Evolutionary conservation across 2,329 filamentous ascomycete genomes (phyloP).

Genomic region (Phoma sp.): DNA sequence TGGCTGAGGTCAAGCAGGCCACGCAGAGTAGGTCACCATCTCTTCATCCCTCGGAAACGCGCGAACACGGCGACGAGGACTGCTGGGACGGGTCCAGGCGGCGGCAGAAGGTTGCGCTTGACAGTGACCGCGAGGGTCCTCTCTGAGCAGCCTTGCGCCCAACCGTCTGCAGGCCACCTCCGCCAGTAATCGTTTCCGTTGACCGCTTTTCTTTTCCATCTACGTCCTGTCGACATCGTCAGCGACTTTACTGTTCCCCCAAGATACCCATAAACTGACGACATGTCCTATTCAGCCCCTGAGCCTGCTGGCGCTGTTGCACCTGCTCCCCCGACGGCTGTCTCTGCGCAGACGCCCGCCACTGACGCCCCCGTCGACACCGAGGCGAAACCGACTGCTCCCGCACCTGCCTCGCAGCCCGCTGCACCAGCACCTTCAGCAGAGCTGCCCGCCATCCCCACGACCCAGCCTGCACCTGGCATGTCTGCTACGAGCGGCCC

Average conservation of each 20-base stretch:
- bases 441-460: conserved; percentile 23
- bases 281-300: conserved; percentile 33
- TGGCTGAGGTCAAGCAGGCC: conserved; percentile 43
- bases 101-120: conserved; percentile 24
- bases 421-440: conserved; percentile 16
- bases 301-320: conserved; percentile 42
- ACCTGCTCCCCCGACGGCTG: conserved; percentile 38
- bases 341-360: conserved; percentile 30
- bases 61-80: conserved; percentile 14
- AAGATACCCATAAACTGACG: conserved; percentile 34
- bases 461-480: conserved; percentile 39
- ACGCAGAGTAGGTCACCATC: conserved; percentile 43
- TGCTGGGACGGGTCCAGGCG: conserved; percentile 30
- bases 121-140: conserved; percentile 19
- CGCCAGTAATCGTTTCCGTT: not conserved
- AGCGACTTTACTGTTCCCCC: conserved; percentile 13
- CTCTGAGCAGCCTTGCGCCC: conserved; percentile 5
- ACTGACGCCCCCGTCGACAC: conserved; percentile 23
- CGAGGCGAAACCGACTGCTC: conserved; percentile 26
- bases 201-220: not conserved
- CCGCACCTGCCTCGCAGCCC: conserved; percentile 7
- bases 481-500: conserved; percentile 51
- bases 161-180: not conserved
- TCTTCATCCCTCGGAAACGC: conserved; percentile 13
- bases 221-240: not conserved